Conservation (phyloP, 2,329 filamentous ascomycete genomes). For the Tolypocladium tropicale region DNA sequence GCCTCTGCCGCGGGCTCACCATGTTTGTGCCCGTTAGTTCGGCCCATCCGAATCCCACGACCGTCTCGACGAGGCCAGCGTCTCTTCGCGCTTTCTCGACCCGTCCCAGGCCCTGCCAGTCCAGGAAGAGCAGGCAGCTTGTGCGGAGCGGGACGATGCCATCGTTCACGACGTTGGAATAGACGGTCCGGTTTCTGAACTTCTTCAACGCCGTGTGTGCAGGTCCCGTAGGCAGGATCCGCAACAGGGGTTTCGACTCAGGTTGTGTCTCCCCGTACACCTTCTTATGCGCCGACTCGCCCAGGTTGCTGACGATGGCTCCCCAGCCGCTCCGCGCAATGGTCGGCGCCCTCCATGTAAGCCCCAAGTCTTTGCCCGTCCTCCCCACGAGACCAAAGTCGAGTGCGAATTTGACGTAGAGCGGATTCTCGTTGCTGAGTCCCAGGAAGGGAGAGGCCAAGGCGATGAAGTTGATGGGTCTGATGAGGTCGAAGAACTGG, state of each 20-base stretch:
- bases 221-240: conserved; percentile 83
- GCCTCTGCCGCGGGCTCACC: conserved; percentile 32
- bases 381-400: conserved; percentile 95
- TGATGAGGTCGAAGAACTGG: conserved; percentile 75
- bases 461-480: conserved; percentile 82
- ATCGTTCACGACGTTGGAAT: conserved; percentile 96
- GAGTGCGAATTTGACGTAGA: conserved; percentile 93
- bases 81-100: conserved; percentile 92
- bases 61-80: conserved; percentile 83
- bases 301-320: conserved; percentile 72
- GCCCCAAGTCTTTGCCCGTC: conserved; percentile 86
- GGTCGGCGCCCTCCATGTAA: conserved; percentile 88
- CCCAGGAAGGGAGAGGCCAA: conserved; percentile 83
- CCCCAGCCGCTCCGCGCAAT: conserved; percentile 81
- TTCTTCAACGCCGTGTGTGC: conserved; percentile 79
- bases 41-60: conserved; percentile 90
- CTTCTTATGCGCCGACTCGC: conserved; percentile 53
- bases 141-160: conserved; percentile 92
- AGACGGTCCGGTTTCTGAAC: conserved; percentile 84
- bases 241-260: conserved; percentile 76
- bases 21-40: conserved; percentile 71
- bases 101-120: conserved; percentile 87
- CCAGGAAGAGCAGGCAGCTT: conserved; percentile 90
- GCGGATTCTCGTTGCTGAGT: conserved; percentile 90
- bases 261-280: conserved; percentile 54